phyloP scores from a whole-genome alignment of 2,329 filamentous ascomycete species.

The Penicillium janthinellum region DNA sequence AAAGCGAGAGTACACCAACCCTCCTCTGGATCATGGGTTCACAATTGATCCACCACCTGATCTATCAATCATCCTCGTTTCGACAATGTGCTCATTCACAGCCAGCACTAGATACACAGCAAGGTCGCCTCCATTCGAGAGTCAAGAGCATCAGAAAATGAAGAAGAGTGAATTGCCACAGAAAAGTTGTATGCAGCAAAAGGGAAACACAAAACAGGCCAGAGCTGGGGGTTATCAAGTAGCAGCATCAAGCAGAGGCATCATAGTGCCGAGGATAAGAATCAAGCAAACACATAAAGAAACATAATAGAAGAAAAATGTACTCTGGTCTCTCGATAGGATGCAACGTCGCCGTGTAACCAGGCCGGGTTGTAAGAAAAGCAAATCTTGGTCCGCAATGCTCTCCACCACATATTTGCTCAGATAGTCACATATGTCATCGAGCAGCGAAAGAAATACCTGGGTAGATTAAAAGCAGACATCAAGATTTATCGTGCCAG shows the following conservation, averaged over 20 bases:
- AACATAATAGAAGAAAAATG: slow-evolving; percentile 3
- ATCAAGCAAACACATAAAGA: slow-evolving; percentile 22
- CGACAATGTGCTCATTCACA: neutral
- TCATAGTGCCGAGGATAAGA: slow-evolving; percentile 16
- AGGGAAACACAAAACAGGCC: slow-evolving; percentile 14
- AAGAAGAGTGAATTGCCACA: slow-evolving; percentile 5
- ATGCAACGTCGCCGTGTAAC: slow-evolving; percentile 19
- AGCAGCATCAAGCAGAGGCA: slow-evolving; percentile 13
- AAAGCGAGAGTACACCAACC: neutral
- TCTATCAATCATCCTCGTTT: neutral
- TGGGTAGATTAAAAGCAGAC: neutral
- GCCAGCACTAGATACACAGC: slow-evolving; percentile 1
- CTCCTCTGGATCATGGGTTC: neutral
- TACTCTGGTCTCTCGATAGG: slow-evolving; percentile 23
- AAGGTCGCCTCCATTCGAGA: neutral
- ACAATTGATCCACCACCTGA: neutral
- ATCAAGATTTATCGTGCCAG: neutral
- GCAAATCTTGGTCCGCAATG: slow-evolving; percentile 9
- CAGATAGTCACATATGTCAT: slow-evolving; percentile 17
- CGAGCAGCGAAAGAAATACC: slow-evolving; percentile 8
- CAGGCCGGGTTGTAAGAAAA: slow-evolving; percentile 10
- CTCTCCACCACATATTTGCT: slow-evolving; percentile 14
- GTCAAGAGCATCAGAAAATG: neutral
- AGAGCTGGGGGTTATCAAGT: slow-evolving; percentile 13
- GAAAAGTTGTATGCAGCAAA: slow-evolving; percentile 10